Base-by-base conservation (phyloP, 1,284 basidiomycete species). In the Athelia sp. region DNA sequence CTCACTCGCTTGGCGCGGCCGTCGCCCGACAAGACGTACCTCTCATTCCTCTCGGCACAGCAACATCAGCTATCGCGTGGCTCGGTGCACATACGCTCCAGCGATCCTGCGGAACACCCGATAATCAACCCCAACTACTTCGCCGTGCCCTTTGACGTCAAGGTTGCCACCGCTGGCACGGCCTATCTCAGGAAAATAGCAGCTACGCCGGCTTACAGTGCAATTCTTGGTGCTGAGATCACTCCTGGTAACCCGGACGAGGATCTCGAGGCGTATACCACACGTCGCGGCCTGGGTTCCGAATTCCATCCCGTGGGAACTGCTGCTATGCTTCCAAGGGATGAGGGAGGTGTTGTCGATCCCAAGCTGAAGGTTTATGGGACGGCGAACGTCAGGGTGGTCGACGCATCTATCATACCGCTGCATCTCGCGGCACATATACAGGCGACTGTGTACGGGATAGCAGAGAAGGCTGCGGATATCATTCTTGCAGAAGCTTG, bases 371-470 rank as follows among this genome's bases (percentile, higher is more conserved):
- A 40, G 19, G 36, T 40, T 40, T n/a, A 17, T 9, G 36, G 36
- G 15, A 40, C 19, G 15, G 36, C 15, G 6, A 21, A 21, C 15
- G 15, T 40, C 8, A 40, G 36, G 36, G 36, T 40, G 36, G 36
- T 40, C 9, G 66, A 68, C 52, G 17, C 62, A 2, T 56, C 53
- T 2, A 52, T 66, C 36, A 45, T 58, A 0, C 59, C 60, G 10
- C 44, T 58, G 19, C 54, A 53, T 19, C 17, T 58, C 23, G 51
- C 51, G n/a, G 54, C 52, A 11, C 55, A 56, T 38, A 38, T 50
- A 14, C 48, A 49, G 24, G 50, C 45, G 15, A 56, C 57, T 11
- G 35, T 57, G 17, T 57, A 57, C 50, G 52, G 47, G 13, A 46
- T 58, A 36, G 56, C 56, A 17, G 55, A 53, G 47, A 58, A 57